Conservation (phyloP, 2,329 filamentous ascomycete species). For the Dothideomycetidae sp. region DNA sequence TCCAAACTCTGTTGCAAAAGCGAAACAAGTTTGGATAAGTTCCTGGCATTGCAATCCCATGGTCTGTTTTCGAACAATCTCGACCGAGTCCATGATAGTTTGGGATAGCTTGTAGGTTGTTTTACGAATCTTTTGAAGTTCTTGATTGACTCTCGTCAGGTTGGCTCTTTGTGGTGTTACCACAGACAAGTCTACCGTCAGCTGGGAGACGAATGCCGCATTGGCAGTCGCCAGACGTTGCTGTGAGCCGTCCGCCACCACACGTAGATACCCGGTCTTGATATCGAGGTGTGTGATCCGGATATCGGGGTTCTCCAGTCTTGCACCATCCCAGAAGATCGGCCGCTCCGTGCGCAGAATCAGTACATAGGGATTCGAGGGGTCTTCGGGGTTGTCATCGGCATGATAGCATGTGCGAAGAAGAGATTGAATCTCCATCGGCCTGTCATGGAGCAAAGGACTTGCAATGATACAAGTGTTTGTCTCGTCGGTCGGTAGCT, state of each 20-base stretch:
- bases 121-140: slow-evolving; percentile 86
- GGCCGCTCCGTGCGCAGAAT: slow-evolving; percentile 69
- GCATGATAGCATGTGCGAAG: slow-evolving; percentile 65
- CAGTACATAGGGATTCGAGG: slow-evolving; percentile 68
- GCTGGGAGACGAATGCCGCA: slow-evolving; percentile 61
- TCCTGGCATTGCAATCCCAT: slow-evolving; percentile 78
- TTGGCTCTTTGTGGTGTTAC: slow-evolving; percentile 88
- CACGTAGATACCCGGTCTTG: slow-evolving; percentile 69
- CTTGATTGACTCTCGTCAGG: slow-evolving; percentile 76
- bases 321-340: slow-evolving; percentile 65
- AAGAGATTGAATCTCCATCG: slow-evolving; percentile 72
- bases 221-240: slow-evolving; percentile 66
- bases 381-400: slow-evolving; percentile 55
- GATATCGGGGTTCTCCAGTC: slow-evolving; percentile 52
- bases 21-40: slow-evolving; percentile 92
- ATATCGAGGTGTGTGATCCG: slow-evolving; percentile 71
- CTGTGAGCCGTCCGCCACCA: slow-evolving; percentile 80
- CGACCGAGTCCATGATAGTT: slow-evolving; percentile 96
- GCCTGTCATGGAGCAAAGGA: slow-evolving; percentile 57
- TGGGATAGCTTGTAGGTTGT: slow-evolving; percentile 94
- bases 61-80: slow-evolving; percentile 78
- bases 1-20: slow-evolving; percentile 97
- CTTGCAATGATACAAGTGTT: slow-evolving; percentile 73
- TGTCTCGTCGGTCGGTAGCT: slow-evolving; percentile 36
- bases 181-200: slow-evolving; percentile 74